These are phyloP conservation scores for Scheffersomyces insectosa DNA, from an alignment of 1,139 yeast genomes.

Conservation along the genomic window DNA sequence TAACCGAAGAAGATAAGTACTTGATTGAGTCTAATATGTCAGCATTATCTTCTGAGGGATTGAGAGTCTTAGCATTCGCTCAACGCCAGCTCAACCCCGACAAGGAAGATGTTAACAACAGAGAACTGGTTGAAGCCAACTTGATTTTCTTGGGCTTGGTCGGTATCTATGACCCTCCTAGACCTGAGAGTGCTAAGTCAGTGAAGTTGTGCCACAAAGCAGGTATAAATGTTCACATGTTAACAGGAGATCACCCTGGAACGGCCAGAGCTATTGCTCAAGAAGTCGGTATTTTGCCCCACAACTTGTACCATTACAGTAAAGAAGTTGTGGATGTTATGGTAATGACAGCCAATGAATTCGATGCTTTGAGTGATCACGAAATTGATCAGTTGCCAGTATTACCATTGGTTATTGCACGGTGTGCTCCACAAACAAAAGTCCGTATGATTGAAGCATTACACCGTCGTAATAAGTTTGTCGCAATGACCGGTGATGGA, in stretches of 20 bases:
- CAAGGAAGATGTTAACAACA: conserved; percentile 13
- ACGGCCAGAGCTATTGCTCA: conserved; percentile 56
- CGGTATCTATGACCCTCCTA: conserved; percentile 57
- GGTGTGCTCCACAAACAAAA: conserved; percentile 59
- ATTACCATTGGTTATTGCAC: conserved; percentile 42
- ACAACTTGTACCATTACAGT: conserved; percentile 37
- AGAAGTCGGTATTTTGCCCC: conserved; percentile 51
- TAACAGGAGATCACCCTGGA: conserved; percentile 56
- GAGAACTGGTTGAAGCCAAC: conserved; percentile 33
- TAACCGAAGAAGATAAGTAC: conserved; percentile 24
- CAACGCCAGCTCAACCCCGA: conserved; percentile 5
- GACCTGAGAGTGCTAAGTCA: conserved; percentile 48
- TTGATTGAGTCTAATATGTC: conserved; percentile 33
- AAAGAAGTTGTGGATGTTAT: conserved; percentile 34
- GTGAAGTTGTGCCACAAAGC: conserved; percentile 50
- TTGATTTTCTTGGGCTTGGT: conserved; percentile 49
- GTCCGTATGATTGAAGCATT: conserved; percentile 51
- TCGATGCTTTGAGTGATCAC: conserved; percentile 33
- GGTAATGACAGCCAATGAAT: conserved; percentile 50
- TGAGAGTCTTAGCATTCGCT: conserved; percentile 50
- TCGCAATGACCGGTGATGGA: conserved; percentile 43
- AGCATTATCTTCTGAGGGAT: conserved; percentile 41
- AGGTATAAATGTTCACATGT: conserved; percentile 54
- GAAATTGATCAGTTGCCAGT: conserved; percentile 36
- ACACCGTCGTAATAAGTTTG: conserved; percentile 44